Evolutionary conservation across 2,329 filamentous ascomycete genomes (phyloP), one percentile per base, ranked within the genome.

Genomic region (Emergomyces africanus): DNA sequence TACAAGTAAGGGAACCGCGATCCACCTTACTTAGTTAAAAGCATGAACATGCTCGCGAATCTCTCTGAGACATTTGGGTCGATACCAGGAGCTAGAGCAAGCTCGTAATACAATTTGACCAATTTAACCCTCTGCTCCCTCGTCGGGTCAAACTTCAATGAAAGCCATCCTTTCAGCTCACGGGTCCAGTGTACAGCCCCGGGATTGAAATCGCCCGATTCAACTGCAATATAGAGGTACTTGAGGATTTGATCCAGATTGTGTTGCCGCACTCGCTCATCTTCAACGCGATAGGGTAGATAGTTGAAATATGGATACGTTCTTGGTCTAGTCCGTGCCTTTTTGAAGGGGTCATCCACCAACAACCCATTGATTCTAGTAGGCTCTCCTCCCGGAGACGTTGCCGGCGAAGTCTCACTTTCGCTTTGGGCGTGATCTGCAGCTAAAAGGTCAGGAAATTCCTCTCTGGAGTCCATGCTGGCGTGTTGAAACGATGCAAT

Each of bases 101-200:
- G 86, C 75, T 96, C 90, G 75, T 96, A 99, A 76, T 96, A 99
- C 42, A 99, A 80, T 75, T 87, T 88, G 35, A 94, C 88, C 35
- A 99, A 82, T 72, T 84, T 89, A 54, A 90, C 85, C 60, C 95
- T 83, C 65, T 91, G 85, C 70, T 87, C 86, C 67, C 89, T 84
- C 54, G 90, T 89, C 71, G 96, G 90, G 75, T 99, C 92, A 71
- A 99, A 99, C 79, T 99, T 99, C 74, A 99, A 84, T 58, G 87
- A 88, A 65, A 99, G 80, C 94, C 95, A 99, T 74, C 88, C 89
- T 70, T 91, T 85, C 54, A 99, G 85, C 81, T 99, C 94, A 65
- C 92, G 85, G 18, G 94, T 96, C 94, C 94, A 99, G 74, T 99
- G 92, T 62, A 96, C 80, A 33, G 92, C 94, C 39, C 94, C 94